phyloP scores from a whole-genome alignment of 805 yeast genomes.

The Pichia membranifaciens region DNA sequence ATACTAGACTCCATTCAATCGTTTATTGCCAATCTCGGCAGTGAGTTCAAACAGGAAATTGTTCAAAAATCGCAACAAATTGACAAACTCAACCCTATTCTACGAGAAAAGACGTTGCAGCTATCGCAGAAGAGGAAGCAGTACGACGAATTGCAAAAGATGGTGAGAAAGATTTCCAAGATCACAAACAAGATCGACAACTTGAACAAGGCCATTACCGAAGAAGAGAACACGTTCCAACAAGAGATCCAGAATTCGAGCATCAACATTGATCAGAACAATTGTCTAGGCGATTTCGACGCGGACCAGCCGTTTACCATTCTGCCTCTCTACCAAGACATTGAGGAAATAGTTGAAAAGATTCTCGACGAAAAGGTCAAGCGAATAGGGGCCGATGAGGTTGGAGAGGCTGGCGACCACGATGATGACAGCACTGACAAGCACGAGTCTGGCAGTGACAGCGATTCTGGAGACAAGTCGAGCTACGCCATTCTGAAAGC shows the following conservation, averaged over 20 bases:
- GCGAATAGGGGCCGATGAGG: not conserved
- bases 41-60: slow-evolving; percentile 55
- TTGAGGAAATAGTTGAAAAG: slow-evolving; percentile 29
- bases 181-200: slow-evolving; percentile 51
- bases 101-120: slow-evolving; percentile 51
- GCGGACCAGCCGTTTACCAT: slow-evolving; percentile 91
- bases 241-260: slow-evolving; percentile 31
- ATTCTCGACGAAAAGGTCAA: not conserved
- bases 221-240: slow-evolving; percentile 54
- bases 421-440: not conserved
- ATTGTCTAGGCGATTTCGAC: slow-evolving; percentile 56
- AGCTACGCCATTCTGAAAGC: slow-evolving; percentile 2
- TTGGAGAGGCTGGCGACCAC: not conserved
- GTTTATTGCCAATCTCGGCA: slow-evolving; percentile 46
- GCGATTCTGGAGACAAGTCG: not conserved
- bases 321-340: slow-evolving; percentile 48
- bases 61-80: slow-evolving; percentile 46
- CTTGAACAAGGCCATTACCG: slow-evolving; percentile 55
- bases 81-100: slow-evolving; percentile 45
- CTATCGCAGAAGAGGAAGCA: slow-evolving; percentile 44
- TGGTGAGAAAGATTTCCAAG: slow-evolving; percentile 40
- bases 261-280: slow-evolving; percentile 29
- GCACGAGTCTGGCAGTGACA: not conserved
- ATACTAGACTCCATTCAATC: slow-evolving; percentile 47
- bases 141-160: slow-evolving; percentile 46